These are phyloP conservation scores for Pseudogymnoascus sp. DNA, from an alignment of 2,329 filamentous ascomycete species.

Conservation along the genomic window DNA sequence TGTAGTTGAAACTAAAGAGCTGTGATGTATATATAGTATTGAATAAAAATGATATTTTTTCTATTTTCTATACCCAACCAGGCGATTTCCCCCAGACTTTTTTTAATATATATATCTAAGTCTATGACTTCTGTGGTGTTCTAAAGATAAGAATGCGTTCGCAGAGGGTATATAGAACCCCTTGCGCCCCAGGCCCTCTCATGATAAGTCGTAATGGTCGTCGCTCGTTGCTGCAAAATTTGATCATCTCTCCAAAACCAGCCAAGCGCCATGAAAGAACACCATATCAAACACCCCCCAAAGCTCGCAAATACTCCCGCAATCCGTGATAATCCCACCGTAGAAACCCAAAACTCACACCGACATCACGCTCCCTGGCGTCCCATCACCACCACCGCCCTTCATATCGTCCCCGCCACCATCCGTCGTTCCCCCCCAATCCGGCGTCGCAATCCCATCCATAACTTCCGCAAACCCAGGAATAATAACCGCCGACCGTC, in stretches of 20 bases:
- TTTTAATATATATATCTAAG: not conserved
- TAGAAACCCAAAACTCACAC: not conserved
- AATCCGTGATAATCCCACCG: not conserved
- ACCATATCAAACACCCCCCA: not conserved
- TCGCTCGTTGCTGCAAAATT: not conserved
- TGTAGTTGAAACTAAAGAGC: not conserved
- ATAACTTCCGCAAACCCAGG: not conserved
- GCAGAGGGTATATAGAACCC: not conserved
- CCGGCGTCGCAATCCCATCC: not conserved
- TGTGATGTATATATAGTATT: not conserved
- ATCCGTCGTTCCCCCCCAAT: not conserved
- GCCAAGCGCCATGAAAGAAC: too few relatives aligned
- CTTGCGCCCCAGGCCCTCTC: not conserved
- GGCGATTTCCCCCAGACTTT: not conserved
- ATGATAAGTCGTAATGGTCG: not conserved
- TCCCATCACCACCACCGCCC: not conserved
- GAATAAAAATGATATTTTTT: not conserved
- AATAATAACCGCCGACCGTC: conserved; percentile 32
- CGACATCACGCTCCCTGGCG: not conserved
- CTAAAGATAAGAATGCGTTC: not conserved
- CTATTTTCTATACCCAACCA: not conserved
- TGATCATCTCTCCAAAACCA: not conserved
- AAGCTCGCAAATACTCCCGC: not conserved
- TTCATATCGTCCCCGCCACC: not conserved
- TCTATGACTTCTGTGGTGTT: not conserved